phyloP scores from a whole-genome alignment of 129 eudicot species.

The Lactuca saligna region DNA sequence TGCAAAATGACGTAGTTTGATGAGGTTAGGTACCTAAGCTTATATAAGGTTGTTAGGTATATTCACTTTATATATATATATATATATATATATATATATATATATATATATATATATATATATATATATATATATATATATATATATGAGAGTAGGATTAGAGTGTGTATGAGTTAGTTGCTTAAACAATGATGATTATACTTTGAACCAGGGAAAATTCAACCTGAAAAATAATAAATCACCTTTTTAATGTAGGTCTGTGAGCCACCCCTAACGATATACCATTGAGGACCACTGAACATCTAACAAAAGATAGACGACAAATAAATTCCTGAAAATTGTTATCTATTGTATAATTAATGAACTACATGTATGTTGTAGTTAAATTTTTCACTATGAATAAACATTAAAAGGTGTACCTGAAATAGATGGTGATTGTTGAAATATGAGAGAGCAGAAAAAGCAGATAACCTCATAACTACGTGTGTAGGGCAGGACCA shows the following conservation, averaged over 20 bases:
- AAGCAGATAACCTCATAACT: slow-evolving; percentile 90
- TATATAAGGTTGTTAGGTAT: no score
- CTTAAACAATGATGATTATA: no score
- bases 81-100: no score
- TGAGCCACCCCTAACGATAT: slow-evolving; percentile 81
- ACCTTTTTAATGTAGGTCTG: slow-evolving; percentile 72
- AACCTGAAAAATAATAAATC: neutral
- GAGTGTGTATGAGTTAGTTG: no score
- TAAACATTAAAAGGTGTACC: slow-evolving; percentile 36
- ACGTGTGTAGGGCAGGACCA: slow-evolving; percentile 95
- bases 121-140: no score
- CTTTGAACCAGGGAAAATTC: no score
- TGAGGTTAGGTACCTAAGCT: no score
- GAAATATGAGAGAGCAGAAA: slow-evolving; percentile 72
- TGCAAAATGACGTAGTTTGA: no score
- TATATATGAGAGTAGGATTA: no score
- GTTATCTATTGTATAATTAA: no score
- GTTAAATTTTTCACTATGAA: neutral
- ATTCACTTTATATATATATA: no score
- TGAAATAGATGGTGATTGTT: slow-evolving; percentile 91
- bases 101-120: no score
- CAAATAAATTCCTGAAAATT: neutral
- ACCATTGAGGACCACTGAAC: slow-evolving; percentile 95
- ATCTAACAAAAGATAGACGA: slow-evolving; percentile 37
- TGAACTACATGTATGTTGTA: neutral